These are phyloP conservation scores for Penicillium thymicola DNA, from an alignment of 2,329 filamentous ascomycete species.

Conservation along the genomic window DNA sequence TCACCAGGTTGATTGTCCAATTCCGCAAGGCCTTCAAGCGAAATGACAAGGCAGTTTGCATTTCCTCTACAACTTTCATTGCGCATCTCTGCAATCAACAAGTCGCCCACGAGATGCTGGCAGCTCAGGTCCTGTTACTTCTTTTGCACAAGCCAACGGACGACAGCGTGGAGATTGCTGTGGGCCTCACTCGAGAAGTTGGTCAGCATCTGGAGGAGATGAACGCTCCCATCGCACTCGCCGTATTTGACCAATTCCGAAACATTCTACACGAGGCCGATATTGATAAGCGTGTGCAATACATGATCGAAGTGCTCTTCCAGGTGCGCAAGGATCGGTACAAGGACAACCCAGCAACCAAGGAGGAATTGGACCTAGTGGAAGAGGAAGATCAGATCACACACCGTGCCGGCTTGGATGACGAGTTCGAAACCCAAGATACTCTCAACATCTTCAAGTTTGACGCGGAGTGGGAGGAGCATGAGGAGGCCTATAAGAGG, in stretches of 20 bases:
- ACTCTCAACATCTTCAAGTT: conserved; percentile 93
- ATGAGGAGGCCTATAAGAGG: conserved; percentile 85
- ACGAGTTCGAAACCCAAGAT: conserved; percentile 80
- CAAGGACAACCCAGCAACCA: conserved; percentile 88
- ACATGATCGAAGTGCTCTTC: conserved; percentile 98
- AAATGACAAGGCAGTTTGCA: conserved; percentile 94
- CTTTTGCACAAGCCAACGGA: conserved; percentile 93
- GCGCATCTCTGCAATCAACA: conserved; percentile 96
- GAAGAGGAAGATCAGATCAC: conserved; percentile 99
- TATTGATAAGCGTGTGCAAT: conserved; percentile 97
- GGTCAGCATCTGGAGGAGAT: conserved; percentile 94
- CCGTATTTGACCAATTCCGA: conserved; percentile 93
- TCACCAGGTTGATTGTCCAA: conserved; percentile 81
- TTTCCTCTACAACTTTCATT: conserved; percentile 89
- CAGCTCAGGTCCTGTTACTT: conserved; percentile 87
- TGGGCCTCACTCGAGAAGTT: conserved; percentile 87
- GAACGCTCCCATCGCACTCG: conserved; percentile 80
- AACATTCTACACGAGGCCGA: conserved; percentile 94
- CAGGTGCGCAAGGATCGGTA: conserved; percentile 95
- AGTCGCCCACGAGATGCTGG: conserved; percentile 89
- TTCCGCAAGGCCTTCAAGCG: conserved; percentile 94
- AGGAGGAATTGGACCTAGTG: conserved; percentile 89
- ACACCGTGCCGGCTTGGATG: conserved; percentile 77
- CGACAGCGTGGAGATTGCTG: conserved; percentile 95
- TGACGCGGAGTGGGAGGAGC: conserved; percentile 82